Evolutionary conservation across 2,329 filamentous ascomycete species (phyloP), one percentile per base, ranked within the genome.

Genomic region (Sclerotinia nivalis): DNA sequence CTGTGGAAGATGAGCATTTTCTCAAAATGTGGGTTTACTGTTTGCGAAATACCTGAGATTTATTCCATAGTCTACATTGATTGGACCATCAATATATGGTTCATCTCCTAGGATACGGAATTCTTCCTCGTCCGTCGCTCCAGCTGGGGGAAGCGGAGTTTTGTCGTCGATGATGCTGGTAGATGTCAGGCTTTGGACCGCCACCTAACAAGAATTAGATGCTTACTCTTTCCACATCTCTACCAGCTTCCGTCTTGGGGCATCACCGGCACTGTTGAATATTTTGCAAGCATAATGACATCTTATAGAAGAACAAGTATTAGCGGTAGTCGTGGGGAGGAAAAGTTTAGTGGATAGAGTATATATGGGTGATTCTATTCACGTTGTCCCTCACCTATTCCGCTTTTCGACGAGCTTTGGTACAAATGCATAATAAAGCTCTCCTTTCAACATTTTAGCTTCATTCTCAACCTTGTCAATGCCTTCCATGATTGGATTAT

Each of bases 21-120:
- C 56, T 18, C 31, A 7, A 18, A 60, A 65, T 40, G 55, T 45
- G 52, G 56, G 40, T 62, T 62, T 50, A 37, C n/a, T 56, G 47
- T 37, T 47, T 61, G 55, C 37, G 28, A 73, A 78, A 58, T 78
- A 85, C 84, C 81, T 86, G 59, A 95, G 82, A 72, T 96, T 93
- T 75, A 85, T 89, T 4, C 93, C 93, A 75, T 96, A 95, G 80
- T 96, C 93, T 71, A 91, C 85, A 59, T 84, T 86, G 67, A 96
- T 83, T 0, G 92, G 92, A 0, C 85, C 80, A 71, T 92, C 89
- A 31, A 95, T 83, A 85, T 88, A 93, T 0, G 92, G 88, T 37
- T 90, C 84, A 47, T 89, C 82, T 31, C 83, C 82, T 47, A 96
- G 86, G 1, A 89, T 82, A 25, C 81, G 83, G 13, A 90, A 89